These are phyloP conservation scores for Phytophthora europaea DNA, from an alignment of 352 stramenopile genomes.

Conservation along the genomic window DNA sequence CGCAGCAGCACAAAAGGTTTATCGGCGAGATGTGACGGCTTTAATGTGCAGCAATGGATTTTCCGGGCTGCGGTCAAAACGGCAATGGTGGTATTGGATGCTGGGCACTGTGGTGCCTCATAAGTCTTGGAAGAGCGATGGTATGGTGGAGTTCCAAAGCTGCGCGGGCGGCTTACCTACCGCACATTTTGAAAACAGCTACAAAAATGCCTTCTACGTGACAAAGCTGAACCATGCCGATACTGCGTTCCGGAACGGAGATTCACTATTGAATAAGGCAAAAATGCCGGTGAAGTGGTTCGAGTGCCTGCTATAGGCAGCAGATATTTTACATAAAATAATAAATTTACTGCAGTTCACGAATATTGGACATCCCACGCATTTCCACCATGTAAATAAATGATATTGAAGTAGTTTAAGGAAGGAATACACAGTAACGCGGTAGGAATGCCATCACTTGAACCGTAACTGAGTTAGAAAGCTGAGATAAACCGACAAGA, in stretches of 20 bases:
- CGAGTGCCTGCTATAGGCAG: constrained; percentile 59
- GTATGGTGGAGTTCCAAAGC: constrained; percentile 57
- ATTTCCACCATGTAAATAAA: no score
- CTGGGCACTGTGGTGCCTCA: constrained; percentile 39
- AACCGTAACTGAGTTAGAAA: background rate
- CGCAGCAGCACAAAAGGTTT: constrained; percentile 41
- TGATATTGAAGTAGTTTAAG: no score
- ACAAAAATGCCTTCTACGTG: constrained; percentile 56
- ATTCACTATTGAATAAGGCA: constrained; percentile 47
- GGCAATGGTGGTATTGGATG: constrained; percentile 31
- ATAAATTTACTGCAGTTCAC: background rate
- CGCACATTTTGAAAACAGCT: constrained; percentile 41
- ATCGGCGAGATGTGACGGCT: constrained; percentile 40
- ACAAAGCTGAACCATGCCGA: constrained; percentile 46
- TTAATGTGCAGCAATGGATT: constrained; percentile 52
- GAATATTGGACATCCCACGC: no score
- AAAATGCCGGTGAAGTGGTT: constrained; percentile 78
- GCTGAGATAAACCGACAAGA: background rate
- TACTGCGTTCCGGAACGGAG: constrained; percentile 56
- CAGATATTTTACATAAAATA: background rate
- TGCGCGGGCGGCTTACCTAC: constrained; percentile 42
- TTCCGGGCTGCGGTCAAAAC: constrained; percentile 42
- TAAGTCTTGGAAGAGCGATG: constrained; percentile 45
- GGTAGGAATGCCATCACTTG: background rate
- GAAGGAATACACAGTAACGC: background rate